Conservation (phyloP, 345 rosid genomes). For the Cardamine occulta region DNA sequence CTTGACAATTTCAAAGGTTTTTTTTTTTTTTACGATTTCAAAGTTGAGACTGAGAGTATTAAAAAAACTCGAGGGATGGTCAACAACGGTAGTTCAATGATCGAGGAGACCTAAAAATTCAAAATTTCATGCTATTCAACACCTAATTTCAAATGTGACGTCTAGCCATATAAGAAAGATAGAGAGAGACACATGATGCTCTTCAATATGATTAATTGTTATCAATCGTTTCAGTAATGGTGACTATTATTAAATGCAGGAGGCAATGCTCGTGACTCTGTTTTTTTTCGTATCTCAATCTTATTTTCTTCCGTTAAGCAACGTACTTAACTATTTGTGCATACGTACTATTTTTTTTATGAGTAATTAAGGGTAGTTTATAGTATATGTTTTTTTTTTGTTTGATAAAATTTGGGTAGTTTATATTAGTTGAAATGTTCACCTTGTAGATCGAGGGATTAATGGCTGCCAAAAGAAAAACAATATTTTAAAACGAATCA, state of each 20-base stretch:
- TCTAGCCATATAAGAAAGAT: constrained; percentile 29
- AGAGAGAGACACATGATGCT: constrained; percentile 15
- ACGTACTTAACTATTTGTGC: neutral
- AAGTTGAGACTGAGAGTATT: neutral
- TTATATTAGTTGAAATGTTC: no score
- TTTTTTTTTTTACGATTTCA: neutral
- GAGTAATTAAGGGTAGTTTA: no score
- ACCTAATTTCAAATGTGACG: constrained; percentile 25
- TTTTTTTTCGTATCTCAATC: neutral
- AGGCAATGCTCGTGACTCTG: constrained; percentile 17
- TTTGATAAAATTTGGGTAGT: no score
- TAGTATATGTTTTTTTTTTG: no score
- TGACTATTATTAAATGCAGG: constrained; percentile 20
- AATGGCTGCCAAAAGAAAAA: no score
- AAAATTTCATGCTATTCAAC: neutral
- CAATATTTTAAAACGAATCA: neutral
- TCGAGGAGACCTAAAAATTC: constrained; percentile 29
- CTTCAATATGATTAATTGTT: constrained; percentile 28
- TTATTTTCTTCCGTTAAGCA: neutral
- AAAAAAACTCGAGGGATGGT: neutral
- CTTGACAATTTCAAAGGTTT: neutral
- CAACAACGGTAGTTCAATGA: constrained; percentile 34
- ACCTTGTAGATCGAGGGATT: no score
- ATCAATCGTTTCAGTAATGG: constrained; percentile 13
- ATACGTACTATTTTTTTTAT: neutral